A percentile compares a stretch with the other conserved stretches of the same genome.
These are phyloP conservation scores for Paracorniculantispora psalliotae DNA, from an alignment of 2,329 filamentous ascomycete species.

Conservation along the genomic window DNA sequence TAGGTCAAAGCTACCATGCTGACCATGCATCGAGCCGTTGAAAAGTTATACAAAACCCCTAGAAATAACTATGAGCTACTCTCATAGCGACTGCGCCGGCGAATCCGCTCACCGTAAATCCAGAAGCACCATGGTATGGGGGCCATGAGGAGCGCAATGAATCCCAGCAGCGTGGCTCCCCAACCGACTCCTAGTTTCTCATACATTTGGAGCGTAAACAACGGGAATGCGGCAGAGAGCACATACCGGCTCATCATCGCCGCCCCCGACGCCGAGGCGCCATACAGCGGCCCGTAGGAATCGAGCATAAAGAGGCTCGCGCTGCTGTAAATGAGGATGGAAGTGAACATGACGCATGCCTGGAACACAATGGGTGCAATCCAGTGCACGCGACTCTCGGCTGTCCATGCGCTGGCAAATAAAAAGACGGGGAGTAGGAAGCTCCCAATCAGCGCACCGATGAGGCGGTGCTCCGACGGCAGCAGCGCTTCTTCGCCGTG, in stretches of 20 bases:
- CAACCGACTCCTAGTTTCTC: slow-evolving; percentile 35
- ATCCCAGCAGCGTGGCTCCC: slow-evolving; percentile 39
- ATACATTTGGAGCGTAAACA: slow-evolving; percentile 34
- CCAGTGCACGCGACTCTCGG: slow-evolving; percentile 21
- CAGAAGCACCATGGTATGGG: slow-evolving; percentile 32
- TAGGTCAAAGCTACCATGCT: too few species aligned
- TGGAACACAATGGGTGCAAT: slow-evolving; percentile 23
- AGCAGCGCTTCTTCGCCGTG: slow-evolving; percentile 39
- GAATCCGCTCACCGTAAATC: slow-evolving; percentile 20
- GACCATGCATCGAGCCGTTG: too few species aligned
- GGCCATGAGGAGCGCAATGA: slow-evolving; percentile 32
- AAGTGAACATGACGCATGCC: slow-evolving; percentile 22
- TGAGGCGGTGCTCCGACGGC: slow-evolving; percentile 62
- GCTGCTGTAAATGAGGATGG: slow-evolving; percentile 25
- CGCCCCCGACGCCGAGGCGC: slow-evolving; percentile 23
- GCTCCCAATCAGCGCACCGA: slow-evolving; percentile 56
- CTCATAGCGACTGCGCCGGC: slow-evolving; percentile 23
- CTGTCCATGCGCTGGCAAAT: slow-evolving; percentile 66
- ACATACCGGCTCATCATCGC: slow-evolving; percentile 39
- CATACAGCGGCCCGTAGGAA: slow-evolving; percentile 24
- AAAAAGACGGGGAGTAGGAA: slow-evolving; percentile 58
- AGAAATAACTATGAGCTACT: slow-evolving; percentile 18
- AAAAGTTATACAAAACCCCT: too few species aligned
- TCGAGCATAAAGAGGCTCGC: slow-evolving; percentile 26
- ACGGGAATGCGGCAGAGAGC: slow-evolving; percentile 54